These are phyloP conservation scores for Nicotiana rustica DNA, from an alignment of 305 asterid species.

Conservation along the genomic window DNA sequence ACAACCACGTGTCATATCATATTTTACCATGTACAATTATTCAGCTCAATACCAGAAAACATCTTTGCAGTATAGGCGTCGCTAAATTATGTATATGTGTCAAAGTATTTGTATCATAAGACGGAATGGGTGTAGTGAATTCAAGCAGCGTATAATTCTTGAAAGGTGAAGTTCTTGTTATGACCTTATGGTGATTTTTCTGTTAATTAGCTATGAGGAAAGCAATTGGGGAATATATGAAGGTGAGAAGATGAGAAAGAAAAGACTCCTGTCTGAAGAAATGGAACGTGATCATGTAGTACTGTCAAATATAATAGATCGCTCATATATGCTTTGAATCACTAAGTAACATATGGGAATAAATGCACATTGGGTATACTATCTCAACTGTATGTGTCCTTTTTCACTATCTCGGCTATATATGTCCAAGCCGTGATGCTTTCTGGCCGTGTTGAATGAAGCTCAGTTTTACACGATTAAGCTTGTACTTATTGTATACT, in stretches of 20 bases:
- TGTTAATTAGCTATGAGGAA: neutral
- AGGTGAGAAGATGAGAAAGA: neutral
- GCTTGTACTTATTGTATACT: neutral
- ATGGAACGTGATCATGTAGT: neutral
- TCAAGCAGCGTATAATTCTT: neutral
- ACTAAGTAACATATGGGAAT: neutral
- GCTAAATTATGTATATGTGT: neutral
- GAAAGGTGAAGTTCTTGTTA: neutral
- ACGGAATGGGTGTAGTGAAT: neutral
- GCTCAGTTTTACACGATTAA: neutral
- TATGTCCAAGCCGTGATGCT: neutral
- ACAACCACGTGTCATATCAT: too few relatives aligned
- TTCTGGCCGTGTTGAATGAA: neutral
- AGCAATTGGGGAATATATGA: neutral
- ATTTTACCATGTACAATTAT: too few relatives aligned
- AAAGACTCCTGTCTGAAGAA: neutral
- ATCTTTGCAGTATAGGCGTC: neutral
- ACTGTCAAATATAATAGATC: neutral
- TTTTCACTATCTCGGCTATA: neutral
- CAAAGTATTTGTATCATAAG: neutral
- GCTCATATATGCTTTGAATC: slow-evolving; percentile 12
- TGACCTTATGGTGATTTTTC: neutral
- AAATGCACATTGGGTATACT: neutral
- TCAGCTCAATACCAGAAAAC: neutral
- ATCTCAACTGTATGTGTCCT: neutral